phyloP scores from a whole-genome alignment of 768 basidiomycete species.

The Kwoniella bestiolae region DNA sequence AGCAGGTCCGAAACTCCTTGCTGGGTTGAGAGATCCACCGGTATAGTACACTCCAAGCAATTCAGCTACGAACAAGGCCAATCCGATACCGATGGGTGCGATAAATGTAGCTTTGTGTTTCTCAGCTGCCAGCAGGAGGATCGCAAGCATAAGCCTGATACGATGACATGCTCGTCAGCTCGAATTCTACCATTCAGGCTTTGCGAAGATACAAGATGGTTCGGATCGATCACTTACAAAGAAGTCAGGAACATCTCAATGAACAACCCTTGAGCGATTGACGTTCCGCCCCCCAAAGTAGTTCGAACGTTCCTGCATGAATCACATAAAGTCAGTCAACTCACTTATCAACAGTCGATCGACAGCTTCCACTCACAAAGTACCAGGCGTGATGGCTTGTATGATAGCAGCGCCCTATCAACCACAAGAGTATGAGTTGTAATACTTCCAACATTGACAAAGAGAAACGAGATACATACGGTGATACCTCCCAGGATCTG shows the following conservation, averaged over 20 bases:
- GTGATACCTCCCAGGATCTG: constrained; percentile 58
- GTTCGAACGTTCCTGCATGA: constrained; percentile 41
- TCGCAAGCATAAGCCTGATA: constrained; percentile 40
- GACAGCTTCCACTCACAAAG: constrained; percentile 29
- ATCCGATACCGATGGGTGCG: constrained; percentile 60
- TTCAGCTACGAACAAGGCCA: constrained; percentile 56
- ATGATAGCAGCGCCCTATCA: constrained; percentile 52
- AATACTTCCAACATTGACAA: too few relatives aligned
- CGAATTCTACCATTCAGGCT: constrained; percentile 9
- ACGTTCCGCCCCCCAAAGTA: constrained; percentile 47
- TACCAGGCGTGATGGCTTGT: constrained; percentile 54
- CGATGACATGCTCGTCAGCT: constrained; percentile 1
- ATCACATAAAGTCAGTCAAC: constrained; percentile 1
- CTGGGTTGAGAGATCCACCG: constrained; percentile 57
- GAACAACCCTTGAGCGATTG: constrained; percentile 56
- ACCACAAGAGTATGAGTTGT: too few relatives aligned
- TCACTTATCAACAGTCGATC: background rate
- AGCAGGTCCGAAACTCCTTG: constrained; percentile 51
- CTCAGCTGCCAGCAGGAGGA: constrained; percentile 55
- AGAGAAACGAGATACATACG: constrained; percentile 19
- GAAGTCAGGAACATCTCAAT: constrained; percentile 59
- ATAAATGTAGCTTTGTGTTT: constrained; percentile 60
- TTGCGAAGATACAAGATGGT: background rate
- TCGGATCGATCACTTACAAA: constrained; percentile 21
- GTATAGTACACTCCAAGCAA: constrained; percentile 56